Conservation (phyloP, 2,329 filamentous ascomycete species). For the Verticillium nonalfalfae region DNA sequence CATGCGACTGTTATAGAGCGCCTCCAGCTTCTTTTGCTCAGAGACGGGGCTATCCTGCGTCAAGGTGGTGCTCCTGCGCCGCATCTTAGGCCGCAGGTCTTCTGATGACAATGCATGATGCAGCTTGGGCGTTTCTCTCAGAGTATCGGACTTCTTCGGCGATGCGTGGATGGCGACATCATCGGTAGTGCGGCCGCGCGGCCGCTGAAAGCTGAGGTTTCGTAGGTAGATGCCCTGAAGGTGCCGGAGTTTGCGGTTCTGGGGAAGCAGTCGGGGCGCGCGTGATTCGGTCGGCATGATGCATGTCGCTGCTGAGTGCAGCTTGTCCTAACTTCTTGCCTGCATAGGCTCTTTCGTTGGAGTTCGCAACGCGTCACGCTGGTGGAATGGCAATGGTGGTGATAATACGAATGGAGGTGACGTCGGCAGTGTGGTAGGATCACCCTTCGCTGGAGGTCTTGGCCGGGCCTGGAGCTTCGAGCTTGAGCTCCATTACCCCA, state of each 20-base stretch:
- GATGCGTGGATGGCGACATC: constrained; percentile 67
- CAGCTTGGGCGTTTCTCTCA: constrained; percentile 40
- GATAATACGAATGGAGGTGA: not conserved
- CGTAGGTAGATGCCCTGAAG: constrained; percentile 81
- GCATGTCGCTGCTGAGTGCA: not conserved
- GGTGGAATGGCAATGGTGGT: not conserved
- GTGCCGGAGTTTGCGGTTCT: constrained; percentile 87
- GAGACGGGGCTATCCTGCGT: constrained; percentile 36
- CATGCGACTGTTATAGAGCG: constrained; percentile 63
- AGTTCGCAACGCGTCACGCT: not conserved
- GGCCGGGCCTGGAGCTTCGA: not conserved
- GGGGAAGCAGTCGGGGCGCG: constrained; percentile 46
- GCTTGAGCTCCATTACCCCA: not conserved
- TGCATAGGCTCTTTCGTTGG: not conserved
- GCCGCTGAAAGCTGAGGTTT: constrained; percentile 66
- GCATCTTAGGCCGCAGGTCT: constrained; percentile 33
- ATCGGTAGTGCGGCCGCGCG: constrained; percentile 59
- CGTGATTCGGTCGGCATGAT: constrained; percentile 18
- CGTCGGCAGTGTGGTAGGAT: not conserved
- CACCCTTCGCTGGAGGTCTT: not conserved
- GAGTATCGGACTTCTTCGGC: constrained; percentile 56
- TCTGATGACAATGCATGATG: constrained; percentile 52
- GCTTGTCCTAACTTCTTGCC: not conserved
- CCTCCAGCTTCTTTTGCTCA: constrained; percentile 71
- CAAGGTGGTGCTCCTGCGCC: constrained; percentile 44